Base-by-base conservation (phyloP, 2,329 filamentous ascomycete species). In the Calonectria pseudoturangicola region DNA sequence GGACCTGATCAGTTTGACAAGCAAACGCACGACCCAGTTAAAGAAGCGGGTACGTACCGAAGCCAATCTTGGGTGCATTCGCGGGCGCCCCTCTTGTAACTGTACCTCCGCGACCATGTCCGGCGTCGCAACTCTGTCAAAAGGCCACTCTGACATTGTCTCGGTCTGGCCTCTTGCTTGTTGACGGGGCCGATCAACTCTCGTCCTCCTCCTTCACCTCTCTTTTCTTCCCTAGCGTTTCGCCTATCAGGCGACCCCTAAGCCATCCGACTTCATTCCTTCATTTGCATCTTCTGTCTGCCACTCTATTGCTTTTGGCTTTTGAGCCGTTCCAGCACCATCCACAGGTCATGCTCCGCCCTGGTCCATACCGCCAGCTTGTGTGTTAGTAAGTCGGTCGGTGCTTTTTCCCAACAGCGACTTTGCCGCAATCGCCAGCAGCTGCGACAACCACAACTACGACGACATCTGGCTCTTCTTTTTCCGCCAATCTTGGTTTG, bases 101-200 rank as follows among this genome's bases (percentile, higher is more conserved):
- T 66, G 64, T 66, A 66, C 64, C 33, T 66, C 10, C 9, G 33
- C 54, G 36, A 58, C 30, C 54, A 58, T 45, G 39, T 62, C 58
- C 58, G 58, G 58, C 58, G 58, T 62, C 58, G 58, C 58, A 62
- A 62, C 58, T 45, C 39, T 60, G 47, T 33, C 7, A 62, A 70
- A 71, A 71, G 70, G 70, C 70, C 70, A 71, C 70, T 70, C 65
- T 71, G 70, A 71, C 64, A 63, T 71, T 67, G 64, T 66, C 36
- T 66, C 64, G 63, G 43, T 54, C 48, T 63, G 45, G 54, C 54
- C 43, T 45, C 21, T 66, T 30, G 21, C 30, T 30, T 66, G 45
- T 63, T 63, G 66, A 63, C 27, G 18, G 33, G 45, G 62, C 66
- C 43, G 33, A 66, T 60, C 68, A 62, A 66, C 66, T 66, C 50